phyloP scores from a whole-genome alignment of 2,329 filamentous ascomycete genomes.

The Beauveria asiatica region DNA sequence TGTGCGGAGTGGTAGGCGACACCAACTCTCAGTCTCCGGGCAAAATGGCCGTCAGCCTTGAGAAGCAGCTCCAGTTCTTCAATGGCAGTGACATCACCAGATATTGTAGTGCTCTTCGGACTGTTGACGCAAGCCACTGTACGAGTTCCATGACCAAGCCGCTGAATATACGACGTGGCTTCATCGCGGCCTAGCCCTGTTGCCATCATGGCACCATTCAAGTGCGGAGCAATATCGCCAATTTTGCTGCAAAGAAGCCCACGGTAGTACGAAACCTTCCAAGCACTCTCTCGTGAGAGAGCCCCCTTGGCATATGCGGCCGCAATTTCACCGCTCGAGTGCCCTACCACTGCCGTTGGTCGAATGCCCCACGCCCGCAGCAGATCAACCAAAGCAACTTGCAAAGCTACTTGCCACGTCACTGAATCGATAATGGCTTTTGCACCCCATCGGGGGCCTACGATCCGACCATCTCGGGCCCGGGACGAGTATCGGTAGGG shows the following conservation, averaged over 20 bases:
- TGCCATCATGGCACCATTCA: too few relatives aligned
- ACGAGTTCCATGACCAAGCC: too few relatives aligned
- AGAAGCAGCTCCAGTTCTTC: constrained; percentile 11
- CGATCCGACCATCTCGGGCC: too few relatives aligned
- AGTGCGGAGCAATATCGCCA: too few relatives aligned
- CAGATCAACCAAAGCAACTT: constrained; percentile 29
- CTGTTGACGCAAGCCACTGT: constrained; percentile 24
- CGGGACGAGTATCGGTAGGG: too few relatives aligned
- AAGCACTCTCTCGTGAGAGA: constrained; percentile 14
- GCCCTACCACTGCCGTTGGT: constrained; percentile 23
- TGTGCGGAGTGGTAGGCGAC: constrained; percentile 23
- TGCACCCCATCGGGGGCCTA: too few relatives aligned
- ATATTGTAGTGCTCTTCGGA: constrained; percentile 23
- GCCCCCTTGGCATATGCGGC: constrained; percentile 23
- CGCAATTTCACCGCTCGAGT: constrained; percentile 30
- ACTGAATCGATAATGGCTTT: too few relatives aligned
- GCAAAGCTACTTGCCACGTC: constrained; percentile 24
- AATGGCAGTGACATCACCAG: constrained; percentile 22
- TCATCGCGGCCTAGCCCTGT: neutral
- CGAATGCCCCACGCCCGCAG: constrained; percentile 19
- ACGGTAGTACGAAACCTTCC: neutral
- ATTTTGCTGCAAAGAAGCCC: neutral
- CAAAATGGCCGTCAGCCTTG: constrained; percentile 7
- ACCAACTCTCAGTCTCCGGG: neutral
- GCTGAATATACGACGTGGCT: constrained; percentile 12